A percentile compares a stretch with the other conserved stretches of the same genome.
Conservation (phyloP, 495 filamentous ascomycete genomes). For the Cairneyella variabilis region DNA sequence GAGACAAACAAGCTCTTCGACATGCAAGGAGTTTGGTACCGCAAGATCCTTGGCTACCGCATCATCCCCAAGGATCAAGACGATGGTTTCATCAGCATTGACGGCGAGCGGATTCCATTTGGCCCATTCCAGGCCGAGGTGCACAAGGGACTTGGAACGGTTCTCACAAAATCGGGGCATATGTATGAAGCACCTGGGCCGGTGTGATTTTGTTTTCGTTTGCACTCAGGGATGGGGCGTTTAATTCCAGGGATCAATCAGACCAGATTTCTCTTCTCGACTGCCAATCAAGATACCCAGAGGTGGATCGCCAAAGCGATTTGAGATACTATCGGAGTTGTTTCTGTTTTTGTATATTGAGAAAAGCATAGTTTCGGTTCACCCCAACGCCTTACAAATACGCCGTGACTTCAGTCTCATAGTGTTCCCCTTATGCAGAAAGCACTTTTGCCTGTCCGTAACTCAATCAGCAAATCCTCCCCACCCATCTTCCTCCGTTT, state of each 20-base stretch:
- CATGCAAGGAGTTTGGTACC: conserved; percentile 68
- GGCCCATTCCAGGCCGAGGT: conserved; percentile 88
- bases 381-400: conserved; percentile 23
- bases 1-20: conserved; percentile 74
- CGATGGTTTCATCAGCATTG: conserved; percentile 87
- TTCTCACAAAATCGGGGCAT: conserved; percentile 64
- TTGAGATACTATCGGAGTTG: conserved; percentile 14
- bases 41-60: conserved; percentile 78
- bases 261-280: conserved; percentile 7
- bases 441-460: background rate
- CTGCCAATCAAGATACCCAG: conserved; percentile 25
- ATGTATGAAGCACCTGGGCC: conserved; percentile 70
- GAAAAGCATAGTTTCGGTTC: conserved; percentile 6
- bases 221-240: conserved; percentile 12
- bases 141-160: conserved; percentile 79
- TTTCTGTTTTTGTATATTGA: conserved; percentile 19
- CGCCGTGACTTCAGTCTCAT: background rate
- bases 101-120: conserved; percentile 84
- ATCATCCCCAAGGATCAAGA: conserved; percentile 68
- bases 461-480: conserved; percentile 65
- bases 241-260: too few relatives aligned
- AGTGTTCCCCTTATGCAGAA: background rate
- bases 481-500: conserved; percentile 50
- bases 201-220: conserved; percentile 10
- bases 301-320: conserved; percentile 10